Base-by-base conservation (phyloP, 2,329 filamentous ascomycete genomes). In the Cercospora sp. region DNA sequence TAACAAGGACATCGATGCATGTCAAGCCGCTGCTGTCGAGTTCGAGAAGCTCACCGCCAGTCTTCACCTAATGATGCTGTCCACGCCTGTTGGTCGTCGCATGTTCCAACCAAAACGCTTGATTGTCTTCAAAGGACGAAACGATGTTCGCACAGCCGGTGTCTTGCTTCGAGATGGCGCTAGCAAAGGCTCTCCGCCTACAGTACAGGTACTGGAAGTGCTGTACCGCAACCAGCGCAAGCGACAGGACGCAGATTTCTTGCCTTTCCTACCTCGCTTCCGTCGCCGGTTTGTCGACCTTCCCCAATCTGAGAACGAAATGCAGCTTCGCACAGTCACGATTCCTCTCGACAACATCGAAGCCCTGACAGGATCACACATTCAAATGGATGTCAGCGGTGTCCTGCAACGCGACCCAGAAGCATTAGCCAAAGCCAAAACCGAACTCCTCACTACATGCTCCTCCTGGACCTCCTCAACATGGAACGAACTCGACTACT, bases 401-500 rank as follows among this genome's bases (percentile, higher is more conserved):
- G 75, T 82, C 45, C 77, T 82, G 51, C 80, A 77, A 43, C 77
- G 77, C 40, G 72, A 80, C 65, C 71, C 75, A 80, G 85, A 88
- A 69, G 83, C 84, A 1, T 75, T 85, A 63, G 84, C 84, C 64
- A 82, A 86, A 62, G 92, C 90, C 1, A 89, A 91, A 71, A 88
- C 89, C 51, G 87, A 90, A 66, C 84, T 98, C 37, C 80, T 87
- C 16, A 85, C 87, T 26, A 82, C 94, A 16, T 93, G 90, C 77
- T 85, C 85, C 57, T 88, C 88, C 0, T 98, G 94, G 94, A 85
- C 85, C 5, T 87, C 88, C 45, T 83, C 89, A 53, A 84, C 87
- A 28, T 98, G 93, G 91, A 88, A 94, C 66, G 95, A 99, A 80
- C 85, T 92, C 66, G 92, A 96, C 74, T 91, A 95, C 81, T 84